phyloP scores from a whole-genome alignment of 306 rosid species.

The Quercus ilex region DNA sequence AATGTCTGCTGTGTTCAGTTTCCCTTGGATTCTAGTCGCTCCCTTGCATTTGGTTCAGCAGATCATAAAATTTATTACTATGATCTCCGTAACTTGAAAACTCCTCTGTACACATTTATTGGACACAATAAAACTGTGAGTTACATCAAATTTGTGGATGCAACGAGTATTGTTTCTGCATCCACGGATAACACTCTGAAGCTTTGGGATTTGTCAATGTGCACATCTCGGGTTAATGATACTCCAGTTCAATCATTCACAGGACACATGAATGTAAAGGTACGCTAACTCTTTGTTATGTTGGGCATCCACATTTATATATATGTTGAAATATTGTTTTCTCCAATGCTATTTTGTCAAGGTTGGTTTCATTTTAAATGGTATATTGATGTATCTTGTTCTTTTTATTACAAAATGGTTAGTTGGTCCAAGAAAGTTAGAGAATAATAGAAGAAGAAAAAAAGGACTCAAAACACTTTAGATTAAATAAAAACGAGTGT shows the following conservation, averaged over 20 bases:
- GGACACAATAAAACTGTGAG: conserved; percentile 97
- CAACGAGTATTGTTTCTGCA: conserved; percentile 65
- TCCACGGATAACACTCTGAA: conserved; percentile 89
- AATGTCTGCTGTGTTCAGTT: conserved; percentile 97
- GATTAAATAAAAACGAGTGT: not conserved
- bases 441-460: not conserved
- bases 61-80: conserved; percentile 89
- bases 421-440: not conserved
- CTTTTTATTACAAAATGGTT: not conserved
- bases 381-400: not conserved
- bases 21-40: conserved; percentile 72
- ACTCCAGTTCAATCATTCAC: conserved; percentile 76
- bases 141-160: conserved; percentile 76
- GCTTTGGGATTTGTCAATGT: conserved; percentile 94
- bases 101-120: conserved; percentile 73
- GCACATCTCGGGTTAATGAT: conserved; percentile 75
- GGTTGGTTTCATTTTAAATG: conserved; percentile 10
- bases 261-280: conserved; percentile 92
- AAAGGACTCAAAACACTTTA: not conserved
- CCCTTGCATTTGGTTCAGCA: conserved; percentile 93
- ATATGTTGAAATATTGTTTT: not conserved
- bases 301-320: not conserved
- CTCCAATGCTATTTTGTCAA: not conserved
- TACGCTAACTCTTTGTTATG: conserved; percentile 26
- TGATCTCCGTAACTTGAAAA: conserved; percentile 72